Conservation (phyloP, 495 filamentous ascomycete species). For the Lasiosphaeria ovina region DNA sequence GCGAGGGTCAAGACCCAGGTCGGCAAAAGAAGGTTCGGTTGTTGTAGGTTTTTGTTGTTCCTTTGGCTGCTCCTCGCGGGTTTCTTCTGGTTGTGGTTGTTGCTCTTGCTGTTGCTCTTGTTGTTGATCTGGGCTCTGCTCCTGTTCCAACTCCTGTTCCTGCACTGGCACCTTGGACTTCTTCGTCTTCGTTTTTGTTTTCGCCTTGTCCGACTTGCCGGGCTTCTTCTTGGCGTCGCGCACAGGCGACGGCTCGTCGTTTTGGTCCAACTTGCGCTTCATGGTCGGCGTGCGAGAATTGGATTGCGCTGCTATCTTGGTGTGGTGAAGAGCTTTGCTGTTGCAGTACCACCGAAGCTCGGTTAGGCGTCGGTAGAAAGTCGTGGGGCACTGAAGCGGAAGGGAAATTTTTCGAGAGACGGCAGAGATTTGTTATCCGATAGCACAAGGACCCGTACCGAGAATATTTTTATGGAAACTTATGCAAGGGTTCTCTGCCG, state of each 20-base stretch:
- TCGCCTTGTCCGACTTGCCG: slow-evolving; percentile 12
- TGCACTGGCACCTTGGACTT: slow-evolving; percentile 7
- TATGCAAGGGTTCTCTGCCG: slow-evolving; percentile 3
- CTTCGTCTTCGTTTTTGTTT: slow-evolving; percentile 7
- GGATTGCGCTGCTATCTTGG: background rate
- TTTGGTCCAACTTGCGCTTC: slow-evolving; percentile 57
- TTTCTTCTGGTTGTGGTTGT: slow-evolving; percentile 1
- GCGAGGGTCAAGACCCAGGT: slow-evolving; percentile 75
- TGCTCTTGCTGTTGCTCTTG: slow-evolving; percentile 6
- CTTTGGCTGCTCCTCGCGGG: slow-evolving; percentile 9
- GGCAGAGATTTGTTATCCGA: background rate
- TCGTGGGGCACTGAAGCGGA: background rate
- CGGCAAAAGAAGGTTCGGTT: slow-evolving; percentile 44
- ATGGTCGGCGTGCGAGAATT: slow-evolving; percentile 26
- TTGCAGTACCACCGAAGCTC: background rate
- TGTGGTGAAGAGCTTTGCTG: background rate
- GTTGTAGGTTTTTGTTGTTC: slow-evolving; percentile 16
- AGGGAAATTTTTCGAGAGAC: background rate
- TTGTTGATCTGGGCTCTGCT: slow-evolving; percentile 17
- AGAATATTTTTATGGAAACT: background rate
- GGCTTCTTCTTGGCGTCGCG: slow-evolving; percentile 10
- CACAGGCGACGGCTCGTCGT: slow-evolving; percentile 41
- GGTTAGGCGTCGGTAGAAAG: background rate
- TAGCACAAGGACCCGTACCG: slow-evolving; percentile 13
- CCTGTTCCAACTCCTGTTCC: slow-evolving; percentile 12